Evolutionary conservation across 805 yeast genomes (phyloP).

Genomic region (Candida pini): DNA sequence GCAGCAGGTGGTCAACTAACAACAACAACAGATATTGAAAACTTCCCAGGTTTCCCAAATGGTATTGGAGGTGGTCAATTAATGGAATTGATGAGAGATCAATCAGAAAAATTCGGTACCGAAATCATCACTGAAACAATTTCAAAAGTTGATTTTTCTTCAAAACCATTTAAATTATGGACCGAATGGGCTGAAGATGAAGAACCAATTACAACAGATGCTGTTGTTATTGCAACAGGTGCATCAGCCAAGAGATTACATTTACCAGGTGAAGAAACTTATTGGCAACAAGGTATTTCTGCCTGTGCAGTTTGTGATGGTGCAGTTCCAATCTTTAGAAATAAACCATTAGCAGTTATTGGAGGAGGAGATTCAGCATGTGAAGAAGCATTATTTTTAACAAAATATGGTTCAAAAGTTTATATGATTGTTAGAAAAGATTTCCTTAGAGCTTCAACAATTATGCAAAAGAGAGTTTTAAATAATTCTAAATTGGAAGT

Average conservation of each 20-base stretch:
- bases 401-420: conserved; percentile 97
- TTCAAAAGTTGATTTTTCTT: conserved; percentile 82
- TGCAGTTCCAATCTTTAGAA: conserved; percentile 97
- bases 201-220: conserved; percentile 88
- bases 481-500: conserved; percentile 86
- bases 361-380: conserved; percentile 99
- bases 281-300: conserved; percentile 99
- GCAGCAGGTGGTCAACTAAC: conserved; percentile 99
- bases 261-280: conserved; percentile 93
- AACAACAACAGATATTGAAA: conserved; percentile 97
- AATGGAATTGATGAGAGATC: conserved; percentile 93
- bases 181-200: conserved; percentile 90
- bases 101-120: conserved; percentile 84
- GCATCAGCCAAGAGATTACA: conserved; percentile 94
- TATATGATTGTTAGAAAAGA: conserved; percentile 92
- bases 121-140: conserved; percentile 93
- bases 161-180: conserved; percentile 94
- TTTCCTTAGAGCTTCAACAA: conserved; percentile 86
- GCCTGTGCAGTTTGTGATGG: conserved; percentile 99
- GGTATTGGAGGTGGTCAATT: conserved; percentile 83
- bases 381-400: conserved; percentile 95
- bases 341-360: conserved; percentile 93
- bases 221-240: conserved; percentile 93
- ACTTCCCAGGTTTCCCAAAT: conserved; percentile 97
- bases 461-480: conserved; percentile 92